phyloP scores from a whole-genome alignment of 2,329 filamentous ascomycete genomes.

The Plectosphaerella plurivora region DNA sequence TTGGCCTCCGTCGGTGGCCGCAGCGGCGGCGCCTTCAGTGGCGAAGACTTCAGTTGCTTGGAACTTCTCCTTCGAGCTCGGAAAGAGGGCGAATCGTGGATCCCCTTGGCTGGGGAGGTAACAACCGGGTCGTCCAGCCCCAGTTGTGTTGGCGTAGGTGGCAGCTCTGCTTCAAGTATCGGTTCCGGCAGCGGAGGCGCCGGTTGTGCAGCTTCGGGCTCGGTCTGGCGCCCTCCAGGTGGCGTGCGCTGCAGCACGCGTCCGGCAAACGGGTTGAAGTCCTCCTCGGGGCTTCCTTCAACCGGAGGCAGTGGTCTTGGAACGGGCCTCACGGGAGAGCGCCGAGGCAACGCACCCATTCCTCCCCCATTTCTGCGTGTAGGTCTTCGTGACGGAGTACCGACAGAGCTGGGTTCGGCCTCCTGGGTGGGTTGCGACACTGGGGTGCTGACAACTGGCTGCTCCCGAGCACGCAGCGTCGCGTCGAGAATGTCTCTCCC shows the following conservation, averaged over 20 bases:
- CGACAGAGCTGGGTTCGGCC: neutral
- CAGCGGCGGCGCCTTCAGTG: constrained; percentile 39
- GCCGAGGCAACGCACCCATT: constrained; percentile 29
- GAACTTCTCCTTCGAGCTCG: constrained; percentile 33
- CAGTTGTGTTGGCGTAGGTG: constrained; percentile 48
- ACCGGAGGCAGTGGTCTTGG: constrained; percentile 43
- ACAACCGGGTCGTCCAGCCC: constrained; percentile 47
- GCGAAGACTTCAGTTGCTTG: constrained; percentile 40
- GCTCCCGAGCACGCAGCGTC: too few relatives aligned
- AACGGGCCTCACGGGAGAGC: constrained; percentile 35
- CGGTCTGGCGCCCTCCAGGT: constrained; percentile 16
- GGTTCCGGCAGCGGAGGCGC: neutral
- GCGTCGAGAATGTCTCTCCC: neutral
- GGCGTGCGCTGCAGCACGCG: constrained; percentile 29
- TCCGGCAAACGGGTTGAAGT: constrained; percentile 35
- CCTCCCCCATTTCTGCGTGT: constrained; percentile 17
- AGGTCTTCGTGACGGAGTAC: neutral
- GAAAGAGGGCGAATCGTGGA: constrained; percentile 55
- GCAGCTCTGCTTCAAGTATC: constrained; percentile 54
- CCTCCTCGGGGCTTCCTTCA: constrained; percentile 30
- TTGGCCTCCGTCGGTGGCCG: constrained; percentile 16
- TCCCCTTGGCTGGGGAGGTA: constrained; percentile 52
- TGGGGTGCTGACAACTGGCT: too few relatives aligned
- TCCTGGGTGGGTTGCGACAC: neutral
- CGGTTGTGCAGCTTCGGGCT: neutral